phyloP scores from a whole-genome alignment of 257 asterid species.

The Asclepias syriaca region DNA sequence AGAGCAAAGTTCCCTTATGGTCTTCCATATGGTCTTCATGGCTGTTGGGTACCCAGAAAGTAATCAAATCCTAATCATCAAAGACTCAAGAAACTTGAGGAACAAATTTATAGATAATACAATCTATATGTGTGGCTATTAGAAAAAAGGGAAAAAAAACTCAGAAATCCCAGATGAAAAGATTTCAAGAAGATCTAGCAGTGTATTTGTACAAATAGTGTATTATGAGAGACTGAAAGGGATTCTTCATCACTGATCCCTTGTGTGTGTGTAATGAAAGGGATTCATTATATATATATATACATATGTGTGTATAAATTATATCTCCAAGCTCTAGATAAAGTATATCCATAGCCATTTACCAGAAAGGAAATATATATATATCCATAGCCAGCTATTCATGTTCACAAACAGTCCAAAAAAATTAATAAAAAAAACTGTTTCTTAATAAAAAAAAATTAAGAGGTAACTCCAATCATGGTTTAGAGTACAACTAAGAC shows the following conservation, averaged over 20 bases:
- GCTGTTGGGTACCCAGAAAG: constrained; percentile 83
- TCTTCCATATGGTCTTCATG: constrained; percentile 94
- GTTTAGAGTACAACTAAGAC: neutral
- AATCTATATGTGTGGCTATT: too few species aligned
- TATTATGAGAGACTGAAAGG: neutral
- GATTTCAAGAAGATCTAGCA: neutral
- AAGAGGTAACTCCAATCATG: neutral
- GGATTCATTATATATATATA: too few species aligned
- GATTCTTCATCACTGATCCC: neutral
- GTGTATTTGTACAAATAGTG: neutral
- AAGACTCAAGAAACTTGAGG: neutral
- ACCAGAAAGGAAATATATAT: too few species aligned
- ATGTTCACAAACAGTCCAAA: neutral
- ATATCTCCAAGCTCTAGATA: neutral
- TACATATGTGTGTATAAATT: neutral
- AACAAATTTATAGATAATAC: neutral
- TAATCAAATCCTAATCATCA: neutral
- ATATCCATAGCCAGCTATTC: neutral
- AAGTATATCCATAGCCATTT: neutral
- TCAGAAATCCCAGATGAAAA: too few species aligned
- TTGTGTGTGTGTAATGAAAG: too few species aligned
- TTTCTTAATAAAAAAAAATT: too few species aligned
- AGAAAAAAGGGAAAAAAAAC: too few species aligned
- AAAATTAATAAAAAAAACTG: too few species aligned
- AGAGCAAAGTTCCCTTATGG: constrained; percentile 94